These are phyloP conservation scores for Anaeramoeba flamelloides DNA, from an alignment of 78 protist genomes.

Conservation along the genomic window DNA sequence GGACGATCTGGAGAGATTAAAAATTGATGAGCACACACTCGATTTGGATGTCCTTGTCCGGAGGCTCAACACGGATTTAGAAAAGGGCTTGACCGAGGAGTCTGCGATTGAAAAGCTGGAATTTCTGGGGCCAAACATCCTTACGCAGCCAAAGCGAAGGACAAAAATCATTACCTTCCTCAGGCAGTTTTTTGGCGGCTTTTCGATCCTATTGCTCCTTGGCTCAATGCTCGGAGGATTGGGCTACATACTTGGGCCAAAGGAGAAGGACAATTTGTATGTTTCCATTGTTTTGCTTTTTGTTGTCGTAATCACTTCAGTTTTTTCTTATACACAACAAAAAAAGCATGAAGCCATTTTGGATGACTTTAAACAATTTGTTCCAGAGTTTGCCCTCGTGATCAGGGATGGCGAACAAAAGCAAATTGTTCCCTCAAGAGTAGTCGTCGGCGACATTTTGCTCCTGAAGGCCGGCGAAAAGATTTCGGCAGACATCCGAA, in stretches of 20 bases:
- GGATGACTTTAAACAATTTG: conserved; percentile 45
- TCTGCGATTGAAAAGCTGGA: neutral
- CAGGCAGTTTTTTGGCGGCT: neutral
- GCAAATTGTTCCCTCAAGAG: conserved; percentile 9
- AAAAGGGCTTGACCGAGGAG: neutral
- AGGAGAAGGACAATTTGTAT: neutral
- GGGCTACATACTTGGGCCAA: neutral
- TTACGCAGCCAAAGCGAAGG: neutral
- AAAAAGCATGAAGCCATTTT: conserved; percentile 46
- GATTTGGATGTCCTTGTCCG: neutral
- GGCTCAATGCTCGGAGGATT: neutral
- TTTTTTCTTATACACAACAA: conserved; percentile 62
- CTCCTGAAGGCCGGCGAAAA: conserved; percentile 46
- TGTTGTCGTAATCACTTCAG: conserved; percentile 61
- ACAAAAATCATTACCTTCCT: neutral
- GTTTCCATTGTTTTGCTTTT: conserved; percentile 52
- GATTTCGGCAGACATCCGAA: conserved; percentile 36
- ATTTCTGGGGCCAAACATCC: neutral
- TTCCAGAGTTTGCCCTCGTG: conserved; percentile 43
- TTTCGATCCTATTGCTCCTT: neutral
- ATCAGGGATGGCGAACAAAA: conserved; percentile 27
- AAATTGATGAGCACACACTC: neutral
- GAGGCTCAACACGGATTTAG: neutral
- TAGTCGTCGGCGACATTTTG: conserved; percentile 67
- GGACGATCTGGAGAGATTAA: no score